phyloP scores from a whole-genome alignment of 2,329 filamentous ascomycete genomes.

The Acrodontium crateriforme region DNA sequence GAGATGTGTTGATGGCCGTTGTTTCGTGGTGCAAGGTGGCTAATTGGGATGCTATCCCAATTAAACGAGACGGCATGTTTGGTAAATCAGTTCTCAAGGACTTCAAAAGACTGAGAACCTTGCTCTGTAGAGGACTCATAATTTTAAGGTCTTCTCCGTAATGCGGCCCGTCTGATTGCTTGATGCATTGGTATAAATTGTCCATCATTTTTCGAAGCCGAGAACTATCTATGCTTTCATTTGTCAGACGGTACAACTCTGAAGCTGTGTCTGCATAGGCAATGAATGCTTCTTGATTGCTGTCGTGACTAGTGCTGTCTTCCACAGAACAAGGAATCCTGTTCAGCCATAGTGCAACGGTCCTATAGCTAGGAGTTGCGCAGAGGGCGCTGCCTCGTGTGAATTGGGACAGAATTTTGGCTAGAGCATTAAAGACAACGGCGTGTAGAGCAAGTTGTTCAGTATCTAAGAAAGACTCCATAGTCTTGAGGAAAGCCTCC shows the following conservation, averaged over 20 bases:
- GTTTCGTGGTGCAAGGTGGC: conserved; percentile 52
- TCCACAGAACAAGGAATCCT: conserved; percentile 11
- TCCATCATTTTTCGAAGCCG: conserved; percentile 54
- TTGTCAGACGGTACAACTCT: conserved; percentile 65
- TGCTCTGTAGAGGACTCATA: conserved; percentile 57
- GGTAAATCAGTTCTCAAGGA: conserved; percentile 52
- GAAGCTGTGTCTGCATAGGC: conserved; percentile 68
- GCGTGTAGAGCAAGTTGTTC: conserved; percentile 28
- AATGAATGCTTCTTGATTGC: conserved; percentile 67
- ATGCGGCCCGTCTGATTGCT: conserved; percentile 51
- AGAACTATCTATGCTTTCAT: conserved; percentile 46
- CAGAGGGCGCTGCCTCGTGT: conserved; percentile 9
- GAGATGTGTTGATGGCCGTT: conserved; percentile 10
- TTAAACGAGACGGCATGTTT: conserved; percentile 53
- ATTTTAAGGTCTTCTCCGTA: conserved; percentile 63
- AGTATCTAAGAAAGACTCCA: conserved; percentile 38
- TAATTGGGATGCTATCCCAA: conserved; percentile 56
- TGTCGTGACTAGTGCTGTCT: conserved; percentile 6
- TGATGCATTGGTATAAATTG: conserved; percentile 57
- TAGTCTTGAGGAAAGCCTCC: conserved; percentile 57
- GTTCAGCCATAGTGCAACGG: conserved; percentile 19
- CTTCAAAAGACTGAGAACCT: conserved; percentile 54
- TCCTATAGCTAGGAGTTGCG: conserved; percentile 15
- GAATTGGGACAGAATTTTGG: conserved; percentile 24
- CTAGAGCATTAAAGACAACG: conserved; percentile 28